Conservation (phyloP, 805 yeast genomes). For the Metschnikowia drakensbergensis region DNA sequence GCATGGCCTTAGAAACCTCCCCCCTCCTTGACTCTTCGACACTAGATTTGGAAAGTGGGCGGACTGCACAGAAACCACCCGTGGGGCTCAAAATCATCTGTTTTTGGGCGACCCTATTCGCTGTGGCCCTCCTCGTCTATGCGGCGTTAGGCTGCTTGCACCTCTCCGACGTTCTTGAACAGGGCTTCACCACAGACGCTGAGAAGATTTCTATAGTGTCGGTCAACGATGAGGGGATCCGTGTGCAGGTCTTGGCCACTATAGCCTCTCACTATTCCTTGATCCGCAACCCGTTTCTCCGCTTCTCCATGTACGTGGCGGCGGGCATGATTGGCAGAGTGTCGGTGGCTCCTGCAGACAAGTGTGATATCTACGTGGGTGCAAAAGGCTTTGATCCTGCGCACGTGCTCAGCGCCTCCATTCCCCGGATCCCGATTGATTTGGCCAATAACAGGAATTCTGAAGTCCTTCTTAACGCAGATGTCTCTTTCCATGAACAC, state of each 20-base stretch:
- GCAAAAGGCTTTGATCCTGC: slow-evolving; percentile 9
- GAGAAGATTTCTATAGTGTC: slow-evolving; percentile 23
- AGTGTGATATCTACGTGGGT: slow-evolving; percentile 20
- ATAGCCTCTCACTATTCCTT: slow-evolving; percentile 27
- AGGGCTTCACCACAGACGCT: slow-evolving; percentile 23
- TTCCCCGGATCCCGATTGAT: slow-evolving; percentile 24
- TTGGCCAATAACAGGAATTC: slow-evolving; percentile 20
- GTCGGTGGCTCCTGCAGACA: slow-evolving; percentile 19
- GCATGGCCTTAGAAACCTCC: neutral
- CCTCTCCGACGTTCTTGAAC: slow-evolving; percentile 12
- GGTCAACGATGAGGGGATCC: slow-evolving; percentile 24
- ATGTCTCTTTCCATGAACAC: slow-evolving; percentile 15
- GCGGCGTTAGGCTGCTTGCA: neutral
- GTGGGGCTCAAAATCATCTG: neutral
- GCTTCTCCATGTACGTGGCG: slow-evolving; percentile 19
- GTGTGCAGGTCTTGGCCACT: slow-evolving; percentile 26
- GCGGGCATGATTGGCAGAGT: slow-evolving; percentile 25
- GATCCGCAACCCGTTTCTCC: slow-evolving; percentile 21
- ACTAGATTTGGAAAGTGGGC: slow-evolving; percentile 6
- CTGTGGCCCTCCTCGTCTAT: neutral
- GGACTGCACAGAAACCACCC: neutral
- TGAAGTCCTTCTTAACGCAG: slow-evolving; percentile 23
- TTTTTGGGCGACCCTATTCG: neutral
- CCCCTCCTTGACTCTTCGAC: slow-evolving; percentile 4
- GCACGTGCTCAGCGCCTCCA: slow-evolving; percentile 24